Conservation (phyloP, 2,329 filamentous ascomycete genomes). For the Diaporthe capsici region DNA sequence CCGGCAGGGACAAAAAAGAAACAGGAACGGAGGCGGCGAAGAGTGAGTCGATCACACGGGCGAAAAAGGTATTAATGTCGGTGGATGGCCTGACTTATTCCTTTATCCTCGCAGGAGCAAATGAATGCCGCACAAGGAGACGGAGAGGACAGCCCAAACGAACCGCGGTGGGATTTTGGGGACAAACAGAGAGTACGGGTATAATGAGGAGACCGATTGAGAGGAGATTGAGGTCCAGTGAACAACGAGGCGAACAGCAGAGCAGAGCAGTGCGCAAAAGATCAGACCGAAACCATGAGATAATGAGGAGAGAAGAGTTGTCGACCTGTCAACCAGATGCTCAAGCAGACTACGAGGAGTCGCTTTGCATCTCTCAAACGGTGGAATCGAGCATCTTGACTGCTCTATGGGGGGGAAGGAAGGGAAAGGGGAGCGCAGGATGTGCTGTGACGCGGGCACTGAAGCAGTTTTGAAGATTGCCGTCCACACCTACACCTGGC, state of each 20-base stretch:
- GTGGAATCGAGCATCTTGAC: conserved; percentile 68
- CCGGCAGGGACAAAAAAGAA: conserved; percentile 13
- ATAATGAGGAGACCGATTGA: conserved; percentile 29
- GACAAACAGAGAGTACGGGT: conserved; percentile 28
- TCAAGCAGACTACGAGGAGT: conserved; percentile 70
- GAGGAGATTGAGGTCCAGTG: conserved; percentile 31
- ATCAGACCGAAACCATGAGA: conserved; percentile 41
- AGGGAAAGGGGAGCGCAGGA: conserved; percentile 49
- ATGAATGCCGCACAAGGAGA: conserved; percentile 49
- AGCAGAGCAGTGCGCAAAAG: conserved; percentile 31
- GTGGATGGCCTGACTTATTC: conserved; percentile 42
- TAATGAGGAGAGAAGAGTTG: conserved; percentile 48
- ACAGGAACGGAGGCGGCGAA: conserved; percentile 16
- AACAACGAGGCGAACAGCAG: conserved; percentile 19
- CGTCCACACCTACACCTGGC: conserved; percentile 16
- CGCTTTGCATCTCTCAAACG: conserved; percentile 66
- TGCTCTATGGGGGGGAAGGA: conserved; percentile 64
- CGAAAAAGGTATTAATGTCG: conserved; percentile 29
- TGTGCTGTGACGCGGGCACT: conserved; percentile 48
- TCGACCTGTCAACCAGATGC: conserved; percentile 46
- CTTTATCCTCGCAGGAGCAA: conserved; percentile 53
- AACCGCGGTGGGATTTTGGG: conserved; percentile 44
- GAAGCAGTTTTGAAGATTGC: conserved; percentile 53
- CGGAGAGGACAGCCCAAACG: conserved; percentile 42
- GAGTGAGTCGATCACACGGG: conserved; percentile 33